Conservation (phyloP, 306 rosid species). For the Dalbergia cultrata region DNA sequence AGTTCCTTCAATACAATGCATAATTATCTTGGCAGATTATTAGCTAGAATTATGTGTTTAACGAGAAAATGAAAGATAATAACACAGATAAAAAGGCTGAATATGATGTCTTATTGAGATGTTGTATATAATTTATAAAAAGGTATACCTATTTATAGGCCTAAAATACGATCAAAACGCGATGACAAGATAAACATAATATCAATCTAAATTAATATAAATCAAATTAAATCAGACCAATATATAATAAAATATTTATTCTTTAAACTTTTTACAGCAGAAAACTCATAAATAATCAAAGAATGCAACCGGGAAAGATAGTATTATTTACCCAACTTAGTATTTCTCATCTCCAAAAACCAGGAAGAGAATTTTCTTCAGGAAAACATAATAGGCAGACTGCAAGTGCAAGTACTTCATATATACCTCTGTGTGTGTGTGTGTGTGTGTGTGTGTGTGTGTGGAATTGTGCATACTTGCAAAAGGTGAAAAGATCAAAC, state of each 20-base stretch:
- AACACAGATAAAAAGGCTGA: no score
- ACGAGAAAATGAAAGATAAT: no score
- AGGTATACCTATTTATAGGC: no score
- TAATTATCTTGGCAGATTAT: conserved; percentile 31
- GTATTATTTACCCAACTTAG: conserved; percentile 32
- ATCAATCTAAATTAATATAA: no score
- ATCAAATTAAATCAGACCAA: no score
- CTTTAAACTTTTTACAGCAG: no score
- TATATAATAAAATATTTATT: no score
- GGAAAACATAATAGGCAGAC: conserved; percentile 10
- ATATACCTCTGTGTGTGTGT: conserved; percentile 27
- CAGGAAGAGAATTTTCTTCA: conserved; percentile 16
- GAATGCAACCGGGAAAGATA: conserved; percentile 10
- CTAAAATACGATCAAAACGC: no score
- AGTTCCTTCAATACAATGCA: conserved; percentile 26
- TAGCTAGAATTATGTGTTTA: neutral
- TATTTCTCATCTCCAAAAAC: neutral
- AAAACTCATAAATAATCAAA: conserved; percentile 8
- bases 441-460: conserved; percentile 12
- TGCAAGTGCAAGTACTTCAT: conserved; percentile 21
- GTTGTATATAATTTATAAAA: no score
- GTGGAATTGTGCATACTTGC: conserved; percentile 19
- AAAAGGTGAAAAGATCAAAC: conserved; percentile 28
- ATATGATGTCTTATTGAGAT: no score
- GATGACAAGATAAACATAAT: no score